Base-by-base conservation (phyloP, 257 asterid species). In the Thymus quinquecostatus region DNA sequence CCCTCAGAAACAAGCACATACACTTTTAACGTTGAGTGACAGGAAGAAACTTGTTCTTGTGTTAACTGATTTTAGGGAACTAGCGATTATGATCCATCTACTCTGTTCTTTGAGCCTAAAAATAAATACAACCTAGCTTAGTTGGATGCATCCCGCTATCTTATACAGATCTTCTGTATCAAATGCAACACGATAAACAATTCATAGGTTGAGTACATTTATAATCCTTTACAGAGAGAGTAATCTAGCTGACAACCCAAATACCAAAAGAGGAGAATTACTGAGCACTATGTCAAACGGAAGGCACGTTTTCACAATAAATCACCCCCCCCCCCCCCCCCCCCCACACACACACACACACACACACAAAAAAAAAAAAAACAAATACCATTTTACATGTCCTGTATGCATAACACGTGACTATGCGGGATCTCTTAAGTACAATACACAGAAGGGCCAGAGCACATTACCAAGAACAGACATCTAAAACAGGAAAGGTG, bases 361-460 rank as follows among this genome's bases (percentile, higher is more conserved):
- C n/a, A n/a, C n/a, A n/a, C n/a, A n/a, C n/a, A n/a, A n/a, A n/a
- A n/a, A n/a, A n/a, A n/a, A n/a, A n/a, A n/a, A n/a, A n/a, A n/a
- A n/a, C n/a, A n/a, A n/a, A n/a, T n/a, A n/a, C n/a, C n/a, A n/a
- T n/a, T n/a, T n/a, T n/a, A n/a, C n/a, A n/a, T n/a, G n/a, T n/a
- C n/a, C n/a, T n/a, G n/a, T n/a, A n/a, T n/a, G n/a, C n/a, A n/a
- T n/a, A n/a, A n/a, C n/a, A n/a, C n/a, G n/a, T n/a, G n/a, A n/a
- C n/a, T n/a, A n/a, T 10, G n/a, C 0, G 13, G 8, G 41, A 40
- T 38, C 55, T 10, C 6, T 1, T 40, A 13, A 6, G 10, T 13
- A 13, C 47, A 38, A 63, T 57, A 50, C 11, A 29, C 3, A 21
- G 70, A 72, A 29, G 70, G 60, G 48, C 64, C 32, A 50, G 36